Percentiles rank a stretch among this genome's conserved stretches.
phyloP scores from a whole-genome alignment of 176 grass and related monocot genomes.

The Eleusine indica region DNA sequence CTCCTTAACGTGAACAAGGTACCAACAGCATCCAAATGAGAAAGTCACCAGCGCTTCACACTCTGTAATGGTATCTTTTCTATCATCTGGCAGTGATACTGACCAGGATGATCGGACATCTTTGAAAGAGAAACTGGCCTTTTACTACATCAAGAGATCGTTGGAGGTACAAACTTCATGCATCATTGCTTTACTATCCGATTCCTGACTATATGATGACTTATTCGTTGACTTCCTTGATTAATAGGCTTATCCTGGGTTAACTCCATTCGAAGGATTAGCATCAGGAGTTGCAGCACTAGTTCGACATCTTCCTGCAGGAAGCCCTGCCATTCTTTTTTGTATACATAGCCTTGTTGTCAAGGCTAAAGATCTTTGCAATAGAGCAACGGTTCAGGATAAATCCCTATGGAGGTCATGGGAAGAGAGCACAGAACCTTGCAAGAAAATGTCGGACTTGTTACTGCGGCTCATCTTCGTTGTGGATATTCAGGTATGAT shows the following conservation, averaged over 20 bases:
- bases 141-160: constrained; percentile 80
- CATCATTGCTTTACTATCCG: not conserved
- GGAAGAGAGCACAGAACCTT: constrained; percentile 87
- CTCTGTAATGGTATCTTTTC: constrained; percentile 88
- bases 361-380: constrained; percentile 67
- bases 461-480: constrained; percentile 79
- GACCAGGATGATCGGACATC: constrained; percentile 55
- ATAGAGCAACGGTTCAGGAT: constrained; percentile 49
- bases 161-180: constrained; percentile 57
- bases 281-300: constrained; percentile 80
- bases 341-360: constrained; percentile 72
- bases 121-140: constrained; percentile 86
- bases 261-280: constrained; percentile 83
- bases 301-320: constrained; percentile 72
- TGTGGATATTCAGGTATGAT: constrained; percentile 90
- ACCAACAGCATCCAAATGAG: constrained; percentile 91
- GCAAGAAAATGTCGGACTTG: constrained; percentile 78
- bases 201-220: not conserved
- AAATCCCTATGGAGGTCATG: constrained; percentile 81
- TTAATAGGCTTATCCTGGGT: constrained; percentile 70
- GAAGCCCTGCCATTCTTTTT: constrained; percentile 71
- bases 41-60: constrained; percentile 86
- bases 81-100: constrained; percentile 63
- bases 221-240: not conserved
- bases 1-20: constrained; percentile 71